phyloP scores from a whole-genome alignment of 1,284 basidiomycete genomes.

The Takashimella tepidaria region DNA sequence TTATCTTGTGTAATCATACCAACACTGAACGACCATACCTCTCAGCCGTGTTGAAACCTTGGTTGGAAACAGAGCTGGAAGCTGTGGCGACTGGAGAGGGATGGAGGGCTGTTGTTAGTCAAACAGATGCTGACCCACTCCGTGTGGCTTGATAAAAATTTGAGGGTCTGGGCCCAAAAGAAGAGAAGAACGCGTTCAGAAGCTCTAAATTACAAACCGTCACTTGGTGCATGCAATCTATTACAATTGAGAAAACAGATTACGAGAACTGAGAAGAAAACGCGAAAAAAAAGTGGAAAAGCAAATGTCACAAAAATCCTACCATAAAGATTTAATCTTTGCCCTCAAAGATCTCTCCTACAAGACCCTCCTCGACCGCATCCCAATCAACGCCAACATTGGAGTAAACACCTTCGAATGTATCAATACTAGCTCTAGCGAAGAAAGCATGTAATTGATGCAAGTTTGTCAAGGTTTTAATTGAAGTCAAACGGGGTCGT shows the following conservation, averaged over 20 bases:
- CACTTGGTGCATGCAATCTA: background rate
- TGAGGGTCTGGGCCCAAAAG: no score
- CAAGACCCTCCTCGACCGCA: slow-evolving; percentile 69
- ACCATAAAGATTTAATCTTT: background rate
- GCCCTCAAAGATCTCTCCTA: slow-evolving; percentile 79
- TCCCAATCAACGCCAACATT: slow-evolving; percentile 72
- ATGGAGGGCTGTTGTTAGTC: slow-evolving; percentile 15
- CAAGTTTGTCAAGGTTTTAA: slow-evolving; percentile 72
- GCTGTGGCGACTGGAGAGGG: slow-evolving; percentile 15
- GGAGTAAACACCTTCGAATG: slow-evolving; percentile 83
- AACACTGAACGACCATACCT: slow-evolving; percentile 87
- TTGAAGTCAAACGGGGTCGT: slow-evolving; percentile 62
- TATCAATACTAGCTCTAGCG: slow-evolving; percentile 75
- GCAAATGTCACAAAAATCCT: background rate
- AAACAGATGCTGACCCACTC: slow-evolving; percentile 16
- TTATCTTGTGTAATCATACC: slow-evolving; percentile 78
- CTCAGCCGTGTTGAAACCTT: slow-evolving; percentile 57
- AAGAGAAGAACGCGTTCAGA: no score
- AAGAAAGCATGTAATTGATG: slow-evolving; percentile 81
- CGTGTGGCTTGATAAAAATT: slow-evolving; percentile 7
- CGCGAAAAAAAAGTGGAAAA: background rate
- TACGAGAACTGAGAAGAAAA: background rate
- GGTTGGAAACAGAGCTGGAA: slow-evolving; percentile 57
- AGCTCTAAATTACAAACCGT: no score
- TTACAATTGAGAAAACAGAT: background rate